Conservation (phyloP, 768 basidiomycete species). For the Imleria badia region DNA sequence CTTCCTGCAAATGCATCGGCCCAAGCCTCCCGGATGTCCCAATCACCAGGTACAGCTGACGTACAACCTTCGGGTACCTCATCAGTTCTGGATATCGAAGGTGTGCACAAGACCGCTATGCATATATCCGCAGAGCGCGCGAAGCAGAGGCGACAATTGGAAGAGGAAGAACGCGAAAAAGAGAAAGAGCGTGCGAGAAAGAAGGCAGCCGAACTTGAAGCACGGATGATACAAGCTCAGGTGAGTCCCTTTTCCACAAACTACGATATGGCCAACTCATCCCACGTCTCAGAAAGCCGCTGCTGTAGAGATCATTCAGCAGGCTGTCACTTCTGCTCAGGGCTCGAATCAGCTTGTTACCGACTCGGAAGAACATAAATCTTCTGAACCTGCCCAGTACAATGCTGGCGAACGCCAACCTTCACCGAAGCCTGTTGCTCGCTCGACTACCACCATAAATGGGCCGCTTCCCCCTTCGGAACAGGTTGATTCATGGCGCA, state of each 20-base stretch:
- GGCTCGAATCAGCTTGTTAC: conserved; percentile 1
- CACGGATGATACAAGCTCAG: conserved; percentile 47
- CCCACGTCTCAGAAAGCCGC: conserved; percentile 32
- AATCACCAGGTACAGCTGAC: conserved; percentile 46
- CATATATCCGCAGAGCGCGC: conserved; percentile 84
- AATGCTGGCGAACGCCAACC: conserved; percentile 33
- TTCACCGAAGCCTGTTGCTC: conserved; percentile 32
- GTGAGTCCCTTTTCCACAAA: conserved; percentile 12
- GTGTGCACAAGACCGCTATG: conserved; percentile 74
- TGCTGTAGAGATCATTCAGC: conserved; percentile 46
- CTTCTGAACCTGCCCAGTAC: conserved; percentile 1
- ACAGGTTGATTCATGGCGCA: conserved; percentile 68
- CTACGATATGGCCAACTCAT: conserved; percentile 10
- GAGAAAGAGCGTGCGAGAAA: conserved; percentile 76
- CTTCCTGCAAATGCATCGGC: conserved; percentile 15
- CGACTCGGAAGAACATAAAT: conserved; percentile 4
- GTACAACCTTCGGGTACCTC: conserved; percentile 21
- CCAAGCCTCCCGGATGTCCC: conserved; percentile 28
- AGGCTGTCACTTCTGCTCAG: conserved; percentile 38
- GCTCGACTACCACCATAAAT: conserved; percentile 16
- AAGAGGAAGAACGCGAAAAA: conserved; percentile 80
- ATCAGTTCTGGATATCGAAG: conserved; percentile 52
- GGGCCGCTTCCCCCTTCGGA: conserved; percentile 29
- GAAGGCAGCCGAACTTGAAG: conserved; percentile 79
- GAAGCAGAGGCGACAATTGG: conserved; percentile 72